Base-by-base conservation (phyloP, 2,329 filamentous ascomycete species). In the Cryphonectria nitschkei region DNA sequence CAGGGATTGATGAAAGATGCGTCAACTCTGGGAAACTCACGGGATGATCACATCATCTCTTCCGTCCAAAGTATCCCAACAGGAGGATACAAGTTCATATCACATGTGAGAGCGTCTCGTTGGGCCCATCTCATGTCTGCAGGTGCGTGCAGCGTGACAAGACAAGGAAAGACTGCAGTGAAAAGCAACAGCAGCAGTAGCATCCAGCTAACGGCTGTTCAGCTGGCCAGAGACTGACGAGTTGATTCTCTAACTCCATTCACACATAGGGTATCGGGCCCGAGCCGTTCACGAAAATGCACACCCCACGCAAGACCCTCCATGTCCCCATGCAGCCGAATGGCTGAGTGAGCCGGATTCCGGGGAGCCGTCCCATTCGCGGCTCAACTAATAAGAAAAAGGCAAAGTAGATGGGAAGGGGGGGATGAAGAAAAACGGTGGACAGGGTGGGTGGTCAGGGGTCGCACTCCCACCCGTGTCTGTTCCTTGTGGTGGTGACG, bases 311-410 rank as follows among this genome's bases (percentile, higher is more conserved):
- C 7, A 50, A 26, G 62, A 19, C 2, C 9, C 37, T 16, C 39
- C 16, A 16, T 46, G 16, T 46, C 16, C 19, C 19, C 41, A 29
- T 13, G 41, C 39, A 61, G n/a, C 16, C 37, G n/a, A 39, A 2
- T 34, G 1, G 52, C 54, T 67, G 52, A 67, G 50, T 43, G 54
- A 67, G 52, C 65, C 29, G 54, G 46, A 67, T 14, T 34, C 39
- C 54, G 54, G 52, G 54, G 54, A 67, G 32, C 8, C 13, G 52
- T 46, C 39, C 54, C n/a, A 60, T 67, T 67, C 43, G 64, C 64
- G 37, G 64, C 46, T 39, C 52, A 14, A 7, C 14, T 50, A 16
- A 19, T 4, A 16, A 16, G 0, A 22, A 46, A 46, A 46, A 46
- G 14, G 3, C 26, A 7, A 46, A 46, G 16, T 4, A 46, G 5